Base-by-base conservation (phyloP, 2,329 filamentous ascomycete genomes). In the Aureobasidium subglaciale region DNA sequence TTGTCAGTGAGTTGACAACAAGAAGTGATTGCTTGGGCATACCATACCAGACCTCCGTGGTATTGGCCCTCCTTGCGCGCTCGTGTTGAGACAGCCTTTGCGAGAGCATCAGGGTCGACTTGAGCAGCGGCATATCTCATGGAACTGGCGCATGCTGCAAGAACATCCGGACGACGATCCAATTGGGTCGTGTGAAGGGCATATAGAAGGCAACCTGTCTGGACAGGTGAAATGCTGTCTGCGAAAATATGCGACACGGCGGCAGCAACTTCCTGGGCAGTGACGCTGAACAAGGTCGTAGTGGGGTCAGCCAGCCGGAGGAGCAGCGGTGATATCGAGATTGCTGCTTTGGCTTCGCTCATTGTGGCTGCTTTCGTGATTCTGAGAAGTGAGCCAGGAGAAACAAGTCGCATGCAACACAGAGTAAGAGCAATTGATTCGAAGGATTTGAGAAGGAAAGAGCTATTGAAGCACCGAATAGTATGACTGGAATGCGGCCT, bases 211-310 rank as follows among this genome's bases (percentile, higher is more conserved):
- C 91, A 87, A 54, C 88, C 88, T 1, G 88, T 87, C 70, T 97
- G 93, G 8, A 91, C 87, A 35, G 88, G 85, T n/a, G 88, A 92
- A 16, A 97, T 78, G 62, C 84, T 83, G 73, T 96, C 86, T 57
- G 90, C 91, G 72, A 97, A 97, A 68, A 96, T 95, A 66, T 92
- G 79, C 4, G 89, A 86, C 63, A 97, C 86, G 54, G 92, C 91
- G n/a, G 86, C 79, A 58, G 92, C 90, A 68, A 99, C 93, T 69
- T 96, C 90, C 49, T 82, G 77, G 11, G 91, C 84, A 15, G 84
- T 83, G 55, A 91, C 20, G 64, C 64, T 43, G 61, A 73, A 70
- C 45, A 76, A 69, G 41, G 76, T 74, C 7, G 70, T 63, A 58
- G 77, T 67, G 32, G 65, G 72, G 59, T 72, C 85, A 85, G 86